These are phyloP conservation scores for Teratosphaeria viscida DNA, from an alignment of 2,329 filamentous ascomycete species.

Conservation along the genomic window DNA sequence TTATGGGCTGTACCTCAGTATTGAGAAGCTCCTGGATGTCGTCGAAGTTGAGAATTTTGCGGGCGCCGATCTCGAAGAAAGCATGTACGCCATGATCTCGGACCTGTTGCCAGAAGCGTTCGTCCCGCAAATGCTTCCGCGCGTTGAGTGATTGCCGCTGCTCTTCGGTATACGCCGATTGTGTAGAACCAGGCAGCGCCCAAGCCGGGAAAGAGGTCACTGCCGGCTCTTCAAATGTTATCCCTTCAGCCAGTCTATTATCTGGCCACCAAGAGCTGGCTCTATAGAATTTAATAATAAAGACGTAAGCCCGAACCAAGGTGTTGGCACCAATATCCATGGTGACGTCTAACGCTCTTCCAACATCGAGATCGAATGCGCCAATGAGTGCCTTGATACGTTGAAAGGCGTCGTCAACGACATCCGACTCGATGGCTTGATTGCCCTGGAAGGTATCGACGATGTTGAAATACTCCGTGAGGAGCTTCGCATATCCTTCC, in stretches of 20 bases:
- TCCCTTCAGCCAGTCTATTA: constrained; percentile 44
- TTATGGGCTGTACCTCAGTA: constrained; percentile 19
- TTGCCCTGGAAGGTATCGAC: constrained; percentile 50
- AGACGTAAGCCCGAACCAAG: constrained; percentile 82
- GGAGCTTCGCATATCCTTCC: constrained; percentile 91
- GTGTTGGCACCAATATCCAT: constrained; percentile 91
- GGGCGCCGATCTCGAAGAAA: constrained; percentile 79
- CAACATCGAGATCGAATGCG: constrained; percentile 93
- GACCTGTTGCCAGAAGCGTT: constrained; percentile 71
- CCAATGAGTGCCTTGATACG: constrained; percentile 89
- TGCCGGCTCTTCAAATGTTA: constrained; percentile 40
- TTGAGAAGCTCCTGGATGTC: constrained; percentile 22
- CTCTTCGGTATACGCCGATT: constrained; percentile 50
- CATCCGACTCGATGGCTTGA: constrained; percentile 63
- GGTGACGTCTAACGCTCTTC: constrained; percentile 85
- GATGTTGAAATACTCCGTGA: constrained; percentile 90
- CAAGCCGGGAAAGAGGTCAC: constrained; percentile 67
- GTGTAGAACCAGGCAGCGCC: constrained; percentile 63
- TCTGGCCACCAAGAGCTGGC: constrained; percentile 95
- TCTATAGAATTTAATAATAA: constrained; percentile 87
- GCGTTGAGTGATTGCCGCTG: constrained; percentile 43
- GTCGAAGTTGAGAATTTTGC: constrained; percentile 52
- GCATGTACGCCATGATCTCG: constrained; percentile 65
- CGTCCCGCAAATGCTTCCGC: constrained; percentile 56
- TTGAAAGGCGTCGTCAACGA: constrained; percentile 79